Evolutionary conservation across 371 early-diverging fungal species (phyloP).

Genomic region (Rhizopus sp.): DNA sequence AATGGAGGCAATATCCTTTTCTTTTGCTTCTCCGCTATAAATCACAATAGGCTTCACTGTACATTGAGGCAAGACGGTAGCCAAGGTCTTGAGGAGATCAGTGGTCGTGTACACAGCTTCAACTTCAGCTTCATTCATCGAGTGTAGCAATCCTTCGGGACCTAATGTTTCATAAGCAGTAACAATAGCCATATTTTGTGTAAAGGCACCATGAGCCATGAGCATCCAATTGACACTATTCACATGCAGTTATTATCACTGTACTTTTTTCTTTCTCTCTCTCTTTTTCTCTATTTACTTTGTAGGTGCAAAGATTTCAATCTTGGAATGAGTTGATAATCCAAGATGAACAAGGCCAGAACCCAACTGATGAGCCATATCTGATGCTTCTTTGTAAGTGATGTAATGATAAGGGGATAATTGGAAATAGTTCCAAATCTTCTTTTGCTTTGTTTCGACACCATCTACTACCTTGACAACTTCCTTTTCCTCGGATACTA

Average conservation of each 20-base stretch:
- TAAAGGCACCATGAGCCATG: constrained; percentile 45
- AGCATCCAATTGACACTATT: constrained; percentile 26
- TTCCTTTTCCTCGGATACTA: constrained; percentile 79
- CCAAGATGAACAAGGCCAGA: constrained; percentile 70
- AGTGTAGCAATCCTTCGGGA: constrained; percentile 62
- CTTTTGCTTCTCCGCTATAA: constrained; percentile 38
- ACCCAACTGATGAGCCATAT: constrained; percentile 57
- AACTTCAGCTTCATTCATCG: constrained; percentile 64
- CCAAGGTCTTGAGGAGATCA: constrained; percentile 59
- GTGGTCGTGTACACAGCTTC: constrained; percentile 62
- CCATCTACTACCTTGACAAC: constrained; percentile 69
- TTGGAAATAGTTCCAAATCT: constrained; percentile 85
- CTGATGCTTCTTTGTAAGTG: constrained; percentile 63
- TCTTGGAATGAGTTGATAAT: constrained; percentile 53
- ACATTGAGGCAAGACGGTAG: constrained; percentile 32
- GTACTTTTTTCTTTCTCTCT: neutral
- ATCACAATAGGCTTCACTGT: constrained; percentile 51
- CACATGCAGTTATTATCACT: neutral
- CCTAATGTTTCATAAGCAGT: constrained; percentile 81
- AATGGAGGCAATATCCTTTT: constrained; percentile 24
- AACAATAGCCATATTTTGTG: constrained; percentile 62
- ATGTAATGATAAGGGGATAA: constrained; percentile 70
- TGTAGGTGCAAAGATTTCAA: constrained; percentile 73
- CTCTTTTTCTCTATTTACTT: constrained; percentile 41
- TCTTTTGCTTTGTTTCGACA: constrained; percentile 70